Evolutionary conservation across 768 basidiomycete species (phyloP).

Genomic region (Lyophyllum shimeji): DNA sequence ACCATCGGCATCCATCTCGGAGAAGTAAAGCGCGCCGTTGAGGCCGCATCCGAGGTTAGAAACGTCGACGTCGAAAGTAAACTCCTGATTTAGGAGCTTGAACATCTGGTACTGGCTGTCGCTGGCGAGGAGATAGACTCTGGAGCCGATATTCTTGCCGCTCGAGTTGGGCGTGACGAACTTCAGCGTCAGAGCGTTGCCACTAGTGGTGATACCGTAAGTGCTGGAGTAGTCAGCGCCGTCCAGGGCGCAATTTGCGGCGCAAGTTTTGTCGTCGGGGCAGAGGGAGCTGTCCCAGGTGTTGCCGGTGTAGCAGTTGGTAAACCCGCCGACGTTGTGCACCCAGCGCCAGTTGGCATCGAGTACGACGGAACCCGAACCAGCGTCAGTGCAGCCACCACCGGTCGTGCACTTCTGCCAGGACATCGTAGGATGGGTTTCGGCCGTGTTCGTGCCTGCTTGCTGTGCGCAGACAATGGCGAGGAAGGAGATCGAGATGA

Average conservation of each 20-base stretch:
- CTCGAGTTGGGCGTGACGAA: slow-evolving; percentile 36
- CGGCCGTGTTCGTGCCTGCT: slow-evolving; percentile 44
- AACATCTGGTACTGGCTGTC: not conserved
- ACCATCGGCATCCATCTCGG: slow-evolving; percentile 58
- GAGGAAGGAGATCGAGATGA: slow-evolving; percentile 29
- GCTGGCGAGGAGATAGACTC: not conserved
- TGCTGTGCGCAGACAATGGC: slow-evolving; percentile 33
- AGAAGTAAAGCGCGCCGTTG: slow-evolving; percentile 28
- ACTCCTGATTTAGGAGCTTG: not conserved
- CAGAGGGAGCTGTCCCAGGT: slow-evolving; percentile 51
- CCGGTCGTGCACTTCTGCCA: slow-evolving; percentile 10
- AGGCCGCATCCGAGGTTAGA: slow-evolving; percentile 47
- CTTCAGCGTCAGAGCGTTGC: slow-evolving; percentile 44
- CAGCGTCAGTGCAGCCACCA: slow-evolving; percentile 35
- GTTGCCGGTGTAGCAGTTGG: slow-evolving; percentile 56
- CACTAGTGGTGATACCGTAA: slow-evolving; percentile 49
- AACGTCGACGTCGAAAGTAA: not conserved
- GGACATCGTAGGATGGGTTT: slow-evolving; percentile 23
- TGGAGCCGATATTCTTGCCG: slow-evolving; percentile 35
- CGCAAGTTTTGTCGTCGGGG: slow-evolving; percentile 47
- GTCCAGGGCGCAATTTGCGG: slow-evolving; percentile 40
- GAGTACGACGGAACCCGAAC: slow-evolving; percentile 38
- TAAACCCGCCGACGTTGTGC: slow-evolving; percentile 28
- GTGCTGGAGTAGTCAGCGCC: slow-evolving; percentile 47
- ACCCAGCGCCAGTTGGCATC: slow-evolving; percentile 32